Percentiles rank a stretch among this genome's conserved stretches.
phyloP scores from a whole-genome alignment of 2,329 filamentous ascomycete species.

The Hypoxylon sp. region DNA sequence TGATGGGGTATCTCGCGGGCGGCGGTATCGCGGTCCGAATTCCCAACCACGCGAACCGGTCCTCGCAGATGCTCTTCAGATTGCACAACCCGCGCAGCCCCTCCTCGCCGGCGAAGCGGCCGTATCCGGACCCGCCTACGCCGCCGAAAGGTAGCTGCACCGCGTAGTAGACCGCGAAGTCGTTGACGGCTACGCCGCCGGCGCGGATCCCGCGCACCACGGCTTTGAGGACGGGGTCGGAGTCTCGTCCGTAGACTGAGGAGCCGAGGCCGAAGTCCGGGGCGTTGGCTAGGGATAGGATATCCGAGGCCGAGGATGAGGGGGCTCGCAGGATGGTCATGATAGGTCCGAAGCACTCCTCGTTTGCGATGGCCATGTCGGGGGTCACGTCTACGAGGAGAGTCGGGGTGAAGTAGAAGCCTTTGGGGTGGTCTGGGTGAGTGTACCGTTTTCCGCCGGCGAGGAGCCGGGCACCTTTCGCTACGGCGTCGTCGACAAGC shows the following conservation, averaged over 20 bases:
- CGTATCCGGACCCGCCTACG: constrained; percentile 89
- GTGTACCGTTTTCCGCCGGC: constrained; percentile 78
- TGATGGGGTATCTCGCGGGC: constrained; percentile 84
- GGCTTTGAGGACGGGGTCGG: constrained; percentile 68
- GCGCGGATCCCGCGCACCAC: constrained; percentile 78
- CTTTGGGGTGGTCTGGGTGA: constrained; percentile 80
- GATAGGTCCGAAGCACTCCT: constrained; percentile 93
- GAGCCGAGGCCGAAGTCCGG: constrained; percentile 89
- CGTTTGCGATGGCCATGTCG: constrained; percentile 86
- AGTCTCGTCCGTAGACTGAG: constrained; percentile 82
- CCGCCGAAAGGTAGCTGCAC: constrained; percentile 96
- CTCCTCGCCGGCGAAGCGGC: constrained; percentile 91
- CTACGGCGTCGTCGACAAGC: constrained; percentile 82
- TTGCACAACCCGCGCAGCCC: constrained; percentile 89
- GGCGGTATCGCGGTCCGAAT: constrained; percentile 82
- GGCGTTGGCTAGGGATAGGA: constrained; percentile 84
- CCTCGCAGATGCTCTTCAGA: constrained; percentile 85
- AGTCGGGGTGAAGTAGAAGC: constrained; percentile 94
- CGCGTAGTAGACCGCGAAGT: constrained; percentile 94
- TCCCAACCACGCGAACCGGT: constrained; percentile 73
- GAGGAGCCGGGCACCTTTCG: constrained; percentile 82
- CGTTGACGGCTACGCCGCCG: constrained; percentile 95
- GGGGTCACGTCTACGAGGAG: constrained; percentile 90
- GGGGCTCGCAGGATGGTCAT: constrained; percentile 84
- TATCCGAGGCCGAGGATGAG: constrained; percentile 68